Percentiles rank a stretch among this genome's conserved stretches.
Conservation (phyloP, 371 early-diverging fungal genomes). For the Haplosporangium sp. region DNA sequence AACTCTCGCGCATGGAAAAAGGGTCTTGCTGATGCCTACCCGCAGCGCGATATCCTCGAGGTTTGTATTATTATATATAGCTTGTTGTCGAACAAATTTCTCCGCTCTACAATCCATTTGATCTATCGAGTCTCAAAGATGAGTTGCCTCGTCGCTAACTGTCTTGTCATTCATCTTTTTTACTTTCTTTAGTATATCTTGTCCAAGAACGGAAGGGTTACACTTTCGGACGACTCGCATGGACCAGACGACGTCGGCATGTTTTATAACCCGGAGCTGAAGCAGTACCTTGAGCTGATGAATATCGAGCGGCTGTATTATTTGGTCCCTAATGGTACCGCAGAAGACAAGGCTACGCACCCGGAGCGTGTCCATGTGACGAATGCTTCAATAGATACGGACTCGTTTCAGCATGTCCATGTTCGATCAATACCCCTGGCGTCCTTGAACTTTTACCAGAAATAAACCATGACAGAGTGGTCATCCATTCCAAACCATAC, state of each 20-base stretch:
- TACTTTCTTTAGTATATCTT: slow-evolving; percentile 66
- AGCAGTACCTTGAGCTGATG: slow-evolving; percentile 40
- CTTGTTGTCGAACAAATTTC: not conserved
- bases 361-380: slow-evolving; percentile 1
- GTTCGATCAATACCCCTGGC: slow-evolving; percentile 30
- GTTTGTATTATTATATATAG: slow-evolving; percentile 43
- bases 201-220: slow-evolving; percentile 75
- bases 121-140: no score
- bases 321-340: slow-evolving; percentile 16
- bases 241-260: slow-evolving; percentile 90
- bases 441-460: slow-evolving; percentile 18
- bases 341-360: not conserved
- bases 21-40: slow-evolving; percentile 87
- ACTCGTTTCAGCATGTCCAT: slow-evolving; percentile 48
- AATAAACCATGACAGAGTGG: not conserved
- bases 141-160: slow-evolving; percentile 3
- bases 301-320: slow-evolving; percentile 33
- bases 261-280: slow-evolving; percentile 68
- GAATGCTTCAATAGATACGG: slow-evolving; percentile 12
- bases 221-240: slow-evolving; percentile 93
- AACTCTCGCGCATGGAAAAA: slow-evolving; percentile 95
- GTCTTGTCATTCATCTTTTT: not conserved
- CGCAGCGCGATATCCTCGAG: slow-evolving; percentile 82
- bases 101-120: not conserved
- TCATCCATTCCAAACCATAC: no score